phyloP scores from a whole-genome alignment of 768 basidiomycete species.

The Amanita jacksonii region DNA sequence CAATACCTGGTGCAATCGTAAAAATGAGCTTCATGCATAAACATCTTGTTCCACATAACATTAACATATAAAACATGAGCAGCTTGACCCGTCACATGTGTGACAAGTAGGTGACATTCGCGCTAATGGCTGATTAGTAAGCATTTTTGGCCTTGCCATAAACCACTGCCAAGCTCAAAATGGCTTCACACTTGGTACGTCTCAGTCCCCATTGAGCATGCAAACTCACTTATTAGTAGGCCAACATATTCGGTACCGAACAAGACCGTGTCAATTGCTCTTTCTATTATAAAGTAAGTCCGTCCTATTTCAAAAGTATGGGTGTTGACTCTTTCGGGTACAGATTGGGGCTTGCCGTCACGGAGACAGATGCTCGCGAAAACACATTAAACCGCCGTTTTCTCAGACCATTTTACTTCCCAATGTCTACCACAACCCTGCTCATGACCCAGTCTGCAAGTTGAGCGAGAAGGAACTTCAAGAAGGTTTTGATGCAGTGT shows the following conservation, averaged over 20 bases:
- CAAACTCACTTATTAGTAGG: slow-evolving; percentile 30
- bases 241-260: slow-evolving; percentile 93
- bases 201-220: neutral
- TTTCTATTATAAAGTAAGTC: slow-evolving; percentile 89
- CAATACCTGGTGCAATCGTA: too few relatives aligned
- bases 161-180: slow-evolving; percentile 13
- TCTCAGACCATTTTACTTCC: slow-evolving; percentile 94
- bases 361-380: slow-evolving; percentile 95
- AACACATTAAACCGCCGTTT: slow-evolving; percentile 96
- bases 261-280: slow-evolving; percentile 97
- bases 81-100: slow-evolving; percentile 18
- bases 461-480: slow-evolving; percentile 81
- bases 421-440: slow-evolving; percentile 98
- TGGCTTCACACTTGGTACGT: slow-evolving; percentile 75
- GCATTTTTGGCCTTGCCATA: neutral
- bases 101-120: slow-evolving; percentile 19
- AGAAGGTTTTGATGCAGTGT: slow-evolving; percentile 89
- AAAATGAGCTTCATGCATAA: too few relatives aligned
- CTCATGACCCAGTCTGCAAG: slow-evolving; percentile 86
- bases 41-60: too few relatives aligned
- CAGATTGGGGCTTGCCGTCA: slow-evolving; percentile 98
- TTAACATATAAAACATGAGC: too few relatives aligned
- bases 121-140: slow-evolving; percentile 12
- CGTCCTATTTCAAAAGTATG: neutral
- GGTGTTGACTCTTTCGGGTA: neutral